phyloP scores from a whole-genome alignment of 2,329 filamentous ascomycete genomes.

The Exophiala mesophila region DNA sequence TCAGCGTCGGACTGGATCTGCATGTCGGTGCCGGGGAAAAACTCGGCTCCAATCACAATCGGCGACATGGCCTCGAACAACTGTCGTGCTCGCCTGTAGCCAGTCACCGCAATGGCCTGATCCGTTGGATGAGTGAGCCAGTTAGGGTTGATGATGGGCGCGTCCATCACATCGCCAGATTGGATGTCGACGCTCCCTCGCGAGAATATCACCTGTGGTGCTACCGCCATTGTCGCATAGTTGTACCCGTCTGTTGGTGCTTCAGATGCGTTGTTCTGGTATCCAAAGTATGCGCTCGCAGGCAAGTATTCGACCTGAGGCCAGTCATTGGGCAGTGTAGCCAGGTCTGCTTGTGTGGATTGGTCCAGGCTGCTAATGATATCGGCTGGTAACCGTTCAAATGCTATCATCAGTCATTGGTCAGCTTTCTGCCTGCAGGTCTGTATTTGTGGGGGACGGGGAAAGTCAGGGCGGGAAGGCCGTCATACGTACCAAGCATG shows the following conservation, averaged over 20 bases:
- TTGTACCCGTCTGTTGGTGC: neutral
- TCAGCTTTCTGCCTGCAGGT: no score
- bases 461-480: no score
- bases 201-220: neutral
- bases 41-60: neutral
- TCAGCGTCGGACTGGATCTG: neutral
- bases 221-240: neutral
- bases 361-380: no score
- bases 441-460: no score
- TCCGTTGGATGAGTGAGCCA: slow-evolving; percentile 13
- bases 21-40: neutral
- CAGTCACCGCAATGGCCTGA: slow-evolving; percentile 13
- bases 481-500: no score
- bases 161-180: slow-evolving; percentile 15
- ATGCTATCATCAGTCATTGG: no score
- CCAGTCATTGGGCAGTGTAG: slow-evolving; percentile 32
- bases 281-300: slow-evolving; percentile 16
- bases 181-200: neutral
- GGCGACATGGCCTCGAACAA: neutral
- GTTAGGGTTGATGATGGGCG: slow-evolving; percentile 19
- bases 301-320: slow-evolving; percentile 31
- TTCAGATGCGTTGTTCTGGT: slow-evolving; percentile 22
- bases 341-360: slow-evolving; percentile 17
- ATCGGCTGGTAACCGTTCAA: no score
- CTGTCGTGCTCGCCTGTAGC: slow-evolving; percentile 10